phyloP scores from a whole-genome alignment of 1,284 basidiomycete species.

The Sanghuangporus baumii region DNA sequence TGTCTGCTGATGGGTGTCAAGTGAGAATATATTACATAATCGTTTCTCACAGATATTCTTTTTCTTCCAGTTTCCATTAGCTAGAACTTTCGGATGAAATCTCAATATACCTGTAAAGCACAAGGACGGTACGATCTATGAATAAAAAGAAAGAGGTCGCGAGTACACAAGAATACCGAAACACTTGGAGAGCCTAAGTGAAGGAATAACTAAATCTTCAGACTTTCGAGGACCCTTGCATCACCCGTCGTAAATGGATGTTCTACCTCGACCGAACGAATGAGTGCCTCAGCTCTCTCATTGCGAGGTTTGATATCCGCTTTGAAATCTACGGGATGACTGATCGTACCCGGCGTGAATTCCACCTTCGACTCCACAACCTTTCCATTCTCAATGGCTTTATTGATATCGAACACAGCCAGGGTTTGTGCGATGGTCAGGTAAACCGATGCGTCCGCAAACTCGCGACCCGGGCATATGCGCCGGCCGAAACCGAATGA shows the following conservation, averaged over 20 bases:
- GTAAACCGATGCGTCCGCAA: slow-evolving; percentile 20
- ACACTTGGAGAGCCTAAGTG: background rate
- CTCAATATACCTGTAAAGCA: no score
- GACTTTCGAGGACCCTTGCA: background rate
- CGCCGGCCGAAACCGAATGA: slow-evolving; percentile 17
- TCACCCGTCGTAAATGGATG: slow-evolving; percentile 13
- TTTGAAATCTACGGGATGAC: slow-evolving; percentile 13
- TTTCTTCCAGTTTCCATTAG: no score
- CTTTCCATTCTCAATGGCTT: slow-evolving; percentile 11
- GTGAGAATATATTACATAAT: no score
- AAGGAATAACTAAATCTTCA: background rate
- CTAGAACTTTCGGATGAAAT: no score
- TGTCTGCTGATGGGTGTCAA: no score
- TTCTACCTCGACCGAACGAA: slow-evolving; percentile 13
- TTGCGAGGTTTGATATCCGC: slow-evolving; percentile 7
- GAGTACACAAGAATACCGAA: background rate
- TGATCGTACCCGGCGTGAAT: slow-evolving; percentile 20
- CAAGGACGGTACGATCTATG: no score
- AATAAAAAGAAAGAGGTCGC: background rate
- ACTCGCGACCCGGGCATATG: slow-evolving; percentile 17
- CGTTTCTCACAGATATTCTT: no score
- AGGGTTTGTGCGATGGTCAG: slow-evolving; percentile 20
- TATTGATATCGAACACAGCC: slow-evolving; percentile 20
- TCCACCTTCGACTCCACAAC: slow-evolving; percentile 19
- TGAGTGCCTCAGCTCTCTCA: slow-evolving; percentile 12